Evolutionary conservation across 257 asterid genomes (phyloP).

Genomic region (Cordia subcordata): DNA sequence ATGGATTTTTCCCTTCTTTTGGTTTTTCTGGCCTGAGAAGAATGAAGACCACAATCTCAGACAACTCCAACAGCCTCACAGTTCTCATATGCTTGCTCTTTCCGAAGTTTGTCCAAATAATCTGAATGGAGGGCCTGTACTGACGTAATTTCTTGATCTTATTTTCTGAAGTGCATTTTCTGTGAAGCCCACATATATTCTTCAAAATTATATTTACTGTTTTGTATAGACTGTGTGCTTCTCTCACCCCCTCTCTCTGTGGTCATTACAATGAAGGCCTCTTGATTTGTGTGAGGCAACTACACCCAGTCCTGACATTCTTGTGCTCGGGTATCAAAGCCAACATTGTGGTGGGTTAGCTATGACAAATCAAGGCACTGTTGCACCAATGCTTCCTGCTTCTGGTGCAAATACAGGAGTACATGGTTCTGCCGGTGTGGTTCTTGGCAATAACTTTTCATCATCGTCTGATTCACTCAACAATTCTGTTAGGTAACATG

Average conservation of each 20-base stretch:
- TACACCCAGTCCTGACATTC: constrained; percentile 49
- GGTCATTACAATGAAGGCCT: constrained; percentile 56
- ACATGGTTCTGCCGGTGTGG: constrained; percentile 63
- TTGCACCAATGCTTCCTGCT: constrained; percentile 40
- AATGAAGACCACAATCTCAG: constrained; percentile 65
- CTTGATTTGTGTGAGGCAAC: constrained; percentile 70
- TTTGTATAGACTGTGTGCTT: constrained; percentile 12
- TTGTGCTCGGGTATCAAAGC: constrained; percentile 68
- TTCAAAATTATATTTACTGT: not conserved
- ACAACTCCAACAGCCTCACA: constrained; percentile 77
- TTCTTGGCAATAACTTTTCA: constrained; percentile 51
- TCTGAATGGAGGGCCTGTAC: constrained; percentile 57
- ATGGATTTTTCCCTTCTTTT: constrained; percentile 4
- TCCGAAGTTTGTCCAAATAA: constrained; percentile 77
- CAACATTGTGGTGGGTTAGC: constrained; percentile 50
- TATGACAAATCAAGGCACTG: constrained; percentile 47
- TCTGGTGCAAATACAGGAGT: constrained; percentile 49
- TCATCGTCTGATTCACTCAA: constrained; percentile 56
- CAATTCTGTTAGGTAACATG: constrained; percentile 62
- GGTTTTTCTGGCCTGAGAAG: constrained; percentile 7
- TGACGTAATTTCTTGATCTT: constrained; percentile 62
- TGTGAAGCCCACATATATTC: not conserved
- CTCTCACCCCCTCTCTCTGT: constrained; percentile 2
- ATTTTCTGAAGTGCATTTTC: constrained; percentile 6
- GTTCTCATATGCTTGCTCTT: constrained; percentile 76